Evolutionary conservation across 179 eudicot genomes (phyloP), one percentile per base, ranked within the genome.

Genomic region (Spergularia azorica): DNA sequence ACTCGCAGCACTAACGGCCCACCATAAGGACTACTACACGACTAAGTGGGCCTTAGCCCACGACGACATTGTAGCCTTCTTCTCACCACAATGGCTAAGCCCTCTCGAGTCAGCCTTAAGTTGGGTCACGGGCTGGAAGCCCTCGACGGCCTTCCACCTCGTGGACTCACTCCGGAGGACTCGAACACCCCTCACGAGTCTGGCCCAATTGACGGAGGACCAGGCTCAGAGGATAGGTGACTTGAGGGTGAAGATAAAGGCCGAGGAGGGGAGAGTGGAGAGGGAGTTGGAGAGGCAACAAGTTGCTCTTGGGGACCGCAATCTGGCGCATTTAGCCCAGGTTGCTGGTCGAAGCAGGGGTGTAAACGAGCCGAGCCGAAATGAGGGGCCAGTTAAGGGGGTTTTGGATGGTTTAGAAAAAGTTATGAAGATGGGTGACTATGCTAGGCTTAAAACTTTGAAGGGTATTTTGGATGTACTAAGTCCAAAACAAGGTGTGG

Each of bases 121-220:
- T 2, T 93, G 97, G 97, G 71, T 86, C 59, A 93, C 97, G 0
- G 97, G 97, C 0, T 93, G 97, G 97, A 93, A 89, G 78, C 97
- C 97, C 0, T 86, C 92, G 5, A 79, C 72, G 38, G 82, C 80
- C 14, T 87, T 93, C 16, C 74, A 68, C 15, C 81, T 93, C 0
- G 75, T 91, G 8, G 90, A 88, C 5, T 79, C 87, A 2, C 73
- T 87, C 1, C 67, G 82, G 38, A 48, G 11, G 43, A 85, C 85
- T 1, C 77, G 84, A 26, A 60, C 68, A 2, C 88, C 88, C 0
- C 79, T 84, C 0, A 74, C 80, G 3, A 84, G 85, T 72, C 75
- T 85, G 5, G 75, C 70, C 5, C 86, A 77, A 16, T n/a, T 92
- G 71, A 81, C 79, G 6, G 92, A 88, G 13, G 89, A 79, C 9